Base-by-base conservation (phyloP, 192 early-diverging fungal species). In the Chytriomyces confervae region DNA sequence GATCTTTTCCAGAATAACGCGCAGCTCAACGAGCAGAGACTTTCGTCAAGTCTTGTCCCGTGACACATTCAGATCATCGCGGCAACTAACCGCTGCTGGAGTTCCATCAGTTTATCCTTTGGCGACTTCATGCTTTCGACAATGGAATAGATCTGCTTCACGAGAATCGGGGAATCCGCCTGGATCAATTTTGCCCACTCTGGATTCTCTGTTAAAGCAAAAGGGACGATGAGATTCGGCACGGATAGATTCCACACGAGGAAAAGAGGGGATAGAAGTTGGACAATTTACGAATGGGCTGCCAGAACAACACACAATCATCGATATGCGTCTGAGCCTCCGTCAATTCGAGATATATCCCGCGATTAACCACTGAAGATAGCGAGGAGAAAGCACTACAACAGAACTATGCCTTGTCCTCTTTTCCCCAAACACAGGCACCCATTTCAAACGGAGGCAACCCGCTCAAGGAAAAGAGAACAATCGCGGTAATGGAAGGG, bases 1-100 rank as follows among this genome's bases (percentile, higher is more conserved):
- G 80, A 95, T 94, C 81, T 94, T 94, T 78, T 99, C 97, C 47
- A 99, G 79, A n/a, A 96, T 87, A 1, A 92, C 91, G 18, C 96
- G 88, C 36, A 92, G 84, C 80, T 95, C 93, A 5, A 97, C 86
- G 48, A 99, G 82, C 3, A 87, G 73, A 62, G 44, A 48, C n/a
- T 6, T 3, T 9, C 3, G 67, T 66, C 5, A 57, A 20, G 13
- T 5, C 1, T 13, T 57, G 53, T 18, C 5, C 20, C 53, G 5
- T 1, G 53, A 18, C 16, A 18, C 53, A 20, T 57, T 57, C 20
- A 23, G 9, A 76, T 47, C 62, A 46, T 16, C 0, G 6, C 0
- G 16, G 5, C 13, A 47, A 3, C 66, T 13, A 47, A 68, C 66
- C 75, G 61, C 36, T 75, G 64, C 44, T 72, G 49, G 16, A 68